These are phyloP conservation scores for Rhododendron ovatum DNA, from an alignment of 148 eudicot genomes.

Conservation along the genomic window DNA sequence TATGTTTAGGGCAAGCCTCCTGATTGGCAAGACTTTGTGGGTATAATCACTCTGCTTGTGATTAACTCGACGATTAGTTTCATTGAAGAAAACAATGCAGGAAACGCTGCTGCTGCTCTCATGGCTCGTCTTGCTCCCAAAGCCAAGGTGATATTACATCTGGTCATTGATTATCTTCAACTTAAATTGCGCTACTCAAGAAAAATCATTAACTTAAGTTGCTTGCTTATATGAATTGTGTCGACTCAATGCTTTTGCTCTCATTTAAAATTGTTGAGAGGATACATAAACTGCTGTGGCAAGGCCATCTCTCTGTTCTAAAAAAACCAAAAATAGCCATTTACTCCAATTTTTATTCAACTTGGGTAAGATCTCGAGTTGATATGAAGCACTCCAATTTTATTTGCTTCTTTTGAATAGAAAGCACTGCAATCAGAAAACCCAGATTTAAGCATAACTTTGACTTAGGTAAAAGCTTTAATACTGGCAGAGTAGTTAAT, in stretches of 20 bases:
- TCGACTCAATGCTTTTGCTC: neutral
- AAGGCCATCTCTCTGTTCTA: neutral
- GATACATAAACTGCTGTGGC: neutral
- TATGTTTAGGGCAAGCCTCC: conserved; percentile 81
- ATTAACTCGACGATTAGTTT: conserved; percentile 98
- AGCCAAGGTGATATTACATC: conserved; percentile 66
- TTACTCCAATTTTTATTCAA: neutral
- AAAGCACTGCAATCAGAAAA: neutral
- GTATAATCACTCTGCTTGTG: conserved; percentile 84
- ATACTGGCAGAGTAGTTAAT: neutral
- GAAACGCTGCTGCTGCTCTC: conserved; percentile 99
- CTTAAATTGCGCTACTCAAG: neutral
- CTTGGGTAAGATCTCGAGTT: neutral
- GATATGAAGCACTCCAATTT: neutral
- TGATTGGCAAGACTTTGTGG: conserved; percentile 99
- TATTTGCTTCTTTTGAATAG: neutral
- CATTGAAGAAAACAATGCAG: conserved; percentile 97
- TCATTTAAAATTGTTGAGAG: neutral
- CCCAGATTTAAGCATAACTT: neutral
- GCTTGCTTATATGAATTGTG: neutral
- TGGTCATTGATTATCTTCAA: neutral
- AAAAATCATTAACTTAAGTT: neutral
- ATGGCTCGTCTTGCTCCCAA: conserved; percentile 99
- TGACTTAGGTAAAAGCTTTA: neutral
- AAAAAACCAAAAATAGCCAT: neutral